phyloP scores from a whole-genome alignment of 257 asterid genomes.

The Linaria vulgaris region DNA sequence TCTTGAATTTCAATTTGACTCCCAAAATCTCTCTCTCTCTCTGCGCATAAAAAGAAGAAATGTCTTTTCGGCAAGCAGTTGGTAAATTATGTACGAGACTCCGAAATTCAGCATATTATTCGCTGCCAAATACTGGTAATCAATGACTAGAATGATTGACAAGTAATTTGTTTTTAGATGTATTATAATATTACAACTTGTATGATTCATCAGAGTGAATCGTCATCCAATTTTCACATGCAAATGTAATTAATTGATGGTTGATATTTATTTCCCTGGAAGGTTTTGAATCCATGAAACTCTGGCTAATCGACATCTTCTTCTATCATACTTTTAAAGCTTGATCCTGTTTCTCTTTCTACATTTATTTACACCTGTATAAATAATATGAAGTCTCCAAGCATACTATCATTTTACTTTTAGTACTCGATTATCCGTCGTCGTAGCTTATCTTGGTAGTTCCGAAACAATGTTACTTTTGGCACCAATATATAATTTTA shows the following conservation, averaged over 20 bases:
- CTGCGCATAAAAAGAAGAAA: constrained; percentile 22
- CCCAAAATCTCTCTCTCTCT: background rate
- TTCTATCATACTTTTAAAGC: background rate
- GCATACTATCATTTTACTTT: background rate
- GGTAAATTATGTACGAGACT: constrained; percentile 38
- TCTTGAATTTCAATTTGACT: constrained; percentile 16
- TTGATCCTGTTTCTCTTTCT: background rate
- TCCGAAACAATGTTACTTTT: background rate
- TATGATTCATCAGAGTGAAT: too few relatives aligned
- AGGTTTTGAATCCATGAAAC: background rate
- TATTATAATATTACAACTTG: too few relatives aligned
- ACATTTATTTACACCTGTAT: background rate
- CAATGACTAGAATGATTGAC: too few relatives aligned
- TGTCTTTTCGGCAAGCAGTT: constrained; percentile 49
- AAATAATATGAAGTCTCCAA: too few relatives aligned
- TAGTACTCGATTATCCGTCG: background rate
- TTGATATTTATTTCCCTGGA: background rate
- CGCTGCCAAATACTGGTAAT: constrained; percentile 45
- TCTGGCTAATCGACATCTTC: background rate
- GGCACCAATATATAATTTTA: background rate
- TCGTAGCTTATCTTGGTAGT: too few relatives aligned
- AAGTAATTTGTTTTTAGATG: too few relatives aligned
- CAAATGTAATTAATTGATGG: background rate
- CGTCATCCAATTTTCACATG: too few relatives aligned
- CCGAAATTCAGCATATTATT: constrained; percentile 28